Conservation (phyloP, 2,329 filamentous ascomycete genomes). For the Colletotrichum plurivorum region DNA sequence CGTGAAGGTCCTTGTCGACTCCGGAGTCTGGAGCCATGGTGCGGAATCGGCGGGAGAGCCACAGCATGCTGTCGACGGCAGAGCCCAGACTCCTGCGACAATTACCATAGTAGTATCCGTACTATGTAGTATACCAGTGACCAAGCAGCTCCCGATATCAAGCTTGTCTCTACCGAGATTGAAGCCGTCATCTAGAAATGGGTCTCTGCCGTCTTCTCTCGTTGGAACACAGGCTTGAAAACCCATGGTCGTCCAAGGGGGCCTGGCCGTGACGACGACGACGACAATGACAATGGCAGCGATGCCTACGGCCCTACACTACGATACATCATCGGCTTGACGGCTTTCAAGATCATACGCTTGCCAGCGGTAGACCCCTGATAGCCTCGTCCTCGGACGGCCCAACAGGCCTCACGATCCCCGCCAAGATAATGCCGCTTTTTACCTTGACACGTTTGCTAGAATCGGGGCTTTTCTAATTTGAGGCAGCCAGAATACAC, state of each 20-base stretch:
- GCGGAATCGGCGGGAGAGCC: not conserved
- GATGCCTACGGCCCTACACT: not conserved
- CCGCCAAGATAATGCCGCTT: slow-evolving; percentile 26
- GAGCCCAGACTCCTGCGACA: too few species aligned
- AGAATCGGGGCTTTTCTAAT: slow-evolving; percentile 20
- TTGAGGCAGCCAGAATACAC: not conserved
- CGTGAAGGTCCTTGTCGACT: not conserved
- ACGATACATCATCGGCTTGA: not conserved
- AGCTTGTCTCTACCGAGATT: slow-evolving; percentile 27
- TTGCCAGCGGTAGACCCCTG: slow-evolving; percentile 13
- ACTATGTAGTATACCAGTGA: too few species aligned
- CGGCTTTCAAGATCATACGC: not conserved
- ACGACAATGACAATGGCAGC: slow-evolving; percentile 1
- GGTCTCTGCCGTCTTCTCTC: slow-evolving; percentile 13
- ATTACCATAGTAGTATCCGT: too few species aligned
- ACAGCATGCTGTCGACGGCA: not conserved
- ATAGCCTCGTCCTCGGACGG: slow-evolving; percentile 24
- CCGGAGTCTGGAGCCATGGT: not conserved
- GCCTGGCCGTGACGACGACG: slow-evolving; percentile 19
- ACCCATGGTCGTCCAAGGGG: slow-evolving; percentile 6
- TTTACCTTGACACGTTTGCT: slow-evolving; percentile 15
- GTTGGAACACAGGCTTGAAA: slow-evolving; percentile 15
- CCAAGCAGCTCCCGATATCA: slow-evolving; percentile 11
- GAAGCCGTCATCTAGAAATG: slow-evolving; percentile 21
- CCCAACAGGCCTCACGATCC: slow-evolving; percentile 19